Percentiles rank a stretch among this genome's conserved stretches.
Evolutionary conservation across 441 rosid species (phyloP).

Genomic region (Populus trichocarpa): DNA sequence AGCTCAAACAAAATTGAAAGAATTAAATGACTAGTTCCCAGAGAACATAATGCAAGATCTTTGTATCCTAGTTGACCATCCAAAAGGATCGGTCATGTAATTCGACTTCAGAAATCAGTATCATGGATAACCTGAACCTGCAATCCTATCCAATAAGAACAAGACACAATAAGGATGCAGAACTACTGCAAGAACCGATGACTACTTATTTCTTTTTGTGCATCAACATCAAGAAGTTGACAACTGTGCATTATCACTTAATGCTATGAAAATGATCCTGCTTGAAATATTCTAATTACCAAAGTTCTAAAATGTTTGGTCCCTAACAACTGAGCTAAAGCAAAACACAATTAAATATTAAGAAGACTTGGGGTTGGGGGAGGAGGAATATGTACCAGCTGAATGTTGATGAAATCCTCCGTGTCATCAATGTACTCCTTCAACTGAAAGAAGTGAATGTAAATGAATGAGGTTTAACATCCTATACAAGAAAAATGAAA

Average conservation of each 20-base stretch:
- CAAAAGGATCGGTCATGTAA: not conserved
- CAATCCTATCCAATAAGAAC: not conserved
- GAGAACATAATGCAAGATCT: not conserved
- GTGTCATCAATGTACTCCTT: conserved; percentile 99
- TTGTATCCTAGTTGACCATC: not conserved
- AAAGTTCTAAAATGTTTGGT: not conserved
- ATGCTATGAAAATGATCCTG: not conserved
- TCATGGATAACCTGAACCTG: not conserved
- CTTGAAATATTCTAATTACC: not conserved
- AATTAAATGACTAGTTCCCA: not conserved
- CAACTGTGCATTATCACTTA: not conserved
- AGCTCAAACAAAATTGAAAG: not conserved
- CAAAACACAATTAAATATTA: not conserved
- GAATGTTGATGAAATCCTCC: conserved; percentile 96
- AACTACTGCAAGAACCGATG: not conserved
- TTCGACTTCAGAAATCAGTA: not conserved
- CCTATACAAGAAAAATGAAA: not conserved
- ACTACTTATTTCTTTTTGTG: not conserved
- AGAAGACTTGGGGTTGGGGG: not conserved
- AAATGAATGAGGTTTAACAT: conserved; percentile 3
- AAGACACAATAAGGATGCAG: not conserved
- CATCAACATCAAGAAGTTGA: not conserved
- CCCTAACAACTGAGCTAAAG: not conserved
- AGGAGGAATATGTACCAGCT: conserved; percentile 53
- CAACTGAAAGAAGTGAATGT: conserved; percentile 45